Evolutionary conservation across 208 protist species (phyloP), one percentile per base, ranked within the genome.

Genomic region (Blechomonas ayalai): DNA sequence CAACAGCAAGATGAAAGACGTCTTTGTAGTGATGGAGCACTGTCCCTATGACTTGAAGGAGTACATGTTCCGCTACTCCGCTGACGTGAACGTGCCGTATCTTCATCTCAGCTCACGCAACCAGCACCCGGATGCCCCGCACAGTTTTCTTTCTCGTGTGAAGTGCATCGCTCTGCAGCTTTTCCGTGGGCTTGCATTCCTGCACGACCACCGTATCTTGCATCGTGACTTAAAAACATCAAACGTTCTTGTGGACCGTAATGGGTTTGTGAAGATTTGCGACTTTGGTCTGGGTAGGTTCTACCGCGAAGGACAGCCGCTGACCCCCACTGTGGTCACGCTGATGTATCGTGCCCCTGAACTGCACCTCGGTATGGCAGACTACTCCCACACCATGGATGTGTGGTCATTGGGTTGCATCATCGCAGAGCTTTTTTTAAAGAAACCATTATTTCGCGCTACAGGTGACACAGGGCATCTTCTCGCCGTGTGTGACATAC

Each of bases 391-490:
- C 33, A 69, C 85, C 16, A 91, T 99, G 60, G 95, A 97, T 66
- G 73, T 97, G 13, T 98, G 94, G 96, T 97, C 92, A 9, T 48
- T 80, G 3, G 96, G 92, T 13, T 98, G 96, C 77, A 98, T 99
- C 22, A 65, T 99, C 27, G 97, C 95, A 3, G 98, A 99, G 71
- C 60, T 99, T 10, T 87, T 99, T 35, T 51, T 99, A 2, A 95
- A 97, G 27, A 68, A 84, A 29, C 98, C 98, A 5, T 78, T 99
- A 10, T 99, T 99, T 31, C 65, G 53, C 25, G 86, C 90, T 6
- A 53, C 64, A n/a, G 76, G 79, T 20, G 94, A 98, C 41, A 54
- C 63, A 22, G 76, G 90, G 36, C 87, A 96, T 51, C 69, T 97
- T 9, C 62, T 60, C n/a, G 70, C 69, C 4, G 64, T 98, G 16